Percentiles rank a stretch among this genome's conserved stretches.
Evolutionary conservation across 2,329 filamentous ascomycete species (phyloP).

Genomic region (Xenoacremonium recifei): DNA sequence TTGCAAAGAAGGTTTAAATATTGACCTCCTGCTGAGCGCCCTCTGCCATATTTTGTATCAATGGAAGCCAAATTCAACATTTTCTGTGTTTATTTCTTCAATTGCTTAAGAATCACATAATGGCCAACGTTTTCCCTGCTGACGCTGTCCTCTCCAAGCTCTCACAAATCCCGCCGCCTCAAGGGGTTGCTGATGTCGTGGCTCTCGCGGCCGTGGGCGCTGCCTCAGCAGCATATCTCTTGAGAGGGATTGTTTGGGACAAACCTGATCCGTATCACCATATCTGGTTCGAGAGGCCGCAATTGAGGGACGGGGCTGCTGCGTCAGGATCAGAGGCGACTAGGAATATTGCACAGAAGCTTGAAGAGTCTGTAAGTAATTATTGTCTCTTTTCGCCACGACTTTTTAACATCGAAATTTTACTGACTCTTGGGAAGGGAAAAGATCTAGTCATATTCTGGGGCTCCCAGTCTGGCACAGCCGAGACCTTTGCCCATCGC

Average conservation of each 20-base stretch:
- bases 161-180: slow-evolving; percentile 18
- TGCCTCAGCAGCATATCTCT: slow-evolving; percentile 34
- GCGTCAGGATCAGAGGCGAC: slow-evolving; percentile 33
- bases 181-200: slow-evolving; percentile 21
- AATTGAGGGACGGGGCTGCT: slow-evolving; percentile 21
- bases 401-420: slow-evolving; percentile 1
- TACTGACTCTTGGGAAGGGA: no score
- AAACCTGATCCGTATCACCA: slow-evolving; percentile 47
- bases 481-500: slow-evolving; percentile 86
- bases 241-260: slow-evolving; percentile 44
- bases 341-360: slow-evolving; percentile 41
- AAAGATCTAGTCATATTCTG: slow-evolving; percentile 96
- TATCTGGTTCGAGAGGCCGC: slow-evolving; percentile 48
- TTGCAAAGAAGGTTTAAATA: no score
- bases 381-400: not conserved
- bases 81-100: no score
- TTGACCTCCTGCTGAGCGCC: no score
- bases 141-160: slow-evolving; percentile 14
- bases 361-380: slow-evolving; percentile 28
- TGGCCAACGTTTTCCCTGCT: slow-evolving; percentile 19
- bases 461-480: slow-evolving; percentile 92
- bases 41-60: no score
- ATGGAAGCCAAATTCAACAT: no score
- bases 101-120: no score
- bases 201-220: slow-evolving; percentile 23